A percentile compares a stretch with the other conserved stretches of the same genome.
These are phyloP conservation scores for Boeremia lycopersici DNA, from an alignment of 2,329 filamentous ascomycete genomes.

Conservation along the genomic window DNA sequence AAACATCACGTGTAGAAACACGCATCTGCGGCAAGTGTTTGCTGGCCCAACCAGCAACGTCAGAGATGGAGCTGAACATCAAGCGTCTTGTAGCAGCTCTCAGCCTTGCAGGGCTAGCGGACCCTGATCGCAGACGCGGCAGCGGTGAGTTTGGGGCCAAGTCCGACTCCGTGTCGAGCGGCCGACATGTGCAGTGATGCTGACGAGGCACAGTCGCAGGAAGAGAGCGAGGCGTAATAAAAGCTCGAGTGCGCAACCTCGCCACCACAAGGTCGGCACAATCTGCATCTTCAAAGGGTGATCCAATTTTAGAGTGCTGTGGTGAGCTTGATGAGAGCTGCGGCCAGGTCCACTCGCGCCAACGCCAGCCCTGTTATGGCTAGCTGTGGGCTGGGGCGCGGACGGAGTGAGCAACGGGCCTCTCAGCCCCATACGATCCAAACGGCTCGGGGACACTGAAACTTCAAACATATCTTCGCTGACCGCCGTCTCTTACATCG, in stretches of 20 bases:
- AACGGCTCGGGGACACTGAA: conserved; percentile 14
- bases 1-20: not conserved
- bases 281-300: not conserved
- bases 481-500: conserved; percentile 10
- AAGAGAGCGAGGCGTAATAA: not conserved
- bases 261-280: conserved; percentile 3
- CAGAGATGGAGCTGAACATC: conserved; percentile 10
- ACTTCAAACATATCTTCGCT: conserved; percentile 19
- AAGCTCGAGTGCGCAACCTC: not conserved
- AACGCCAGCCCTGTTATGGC: not conserved
- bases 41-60: conserved; percentile 13
- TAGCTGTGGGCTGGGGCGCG: conserved; percentile 5
- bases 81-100: conserved; percentile 4
- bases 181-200: not conserved
- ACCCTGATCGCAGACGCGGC: conserved; percentile 10
- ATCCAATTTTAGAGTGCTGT: conserved; percentile 15
- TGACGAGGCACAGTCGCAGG: not conserved
- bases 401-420: not conserved
- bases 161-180: conserved; percentile 7
- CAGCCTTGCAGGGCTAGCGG: conserved; percentile 15
- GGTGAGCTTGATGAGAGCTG: not conserved
- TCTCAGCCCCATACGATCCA: conserved; percentile 13
- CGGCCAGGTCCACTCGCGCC: conserved; percentile 8
- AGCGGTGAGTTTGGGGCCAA: conserved; percentile 12
- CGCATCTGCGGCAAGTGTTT: conserved; percentile 7